These are phyloP conservation scores for Castanea sativa DNA, from an alignment of 306 rosid genomes.

Conservation along the genomic window DNA sequence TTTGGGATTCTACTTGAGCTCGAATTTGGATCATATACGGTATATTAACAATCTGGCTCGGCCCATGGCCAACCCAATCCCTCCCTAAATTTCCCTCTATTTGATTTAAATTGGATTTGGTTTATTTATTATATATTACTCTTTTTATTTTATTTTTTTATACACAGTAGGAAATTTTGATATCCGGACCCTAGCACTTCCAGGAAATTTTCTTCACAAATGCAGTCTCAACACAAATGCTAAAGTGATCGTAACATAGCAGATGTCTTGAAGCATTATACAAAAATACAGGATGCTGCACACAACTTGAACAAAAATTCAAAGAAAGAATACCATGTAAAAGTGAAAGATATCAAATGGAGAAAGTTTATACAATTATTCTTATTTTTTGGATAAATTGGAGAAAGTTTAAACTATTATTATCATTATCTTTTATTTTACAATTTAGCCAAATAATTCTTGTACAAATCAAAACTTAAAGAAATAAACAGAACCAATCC, in stretches of 20 bases:
- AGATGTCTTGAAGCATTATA: not conserved
- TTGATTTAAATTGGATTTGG: no score
- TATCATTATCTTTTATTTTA: not conserved
- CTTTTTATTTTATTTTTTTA: no score
- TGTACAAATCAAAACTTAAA: slow-evolving; percentile 10
- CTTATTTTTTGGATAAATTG: not conserved
- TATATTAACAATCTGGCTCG: no score
- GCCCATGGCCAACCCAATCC: no score
- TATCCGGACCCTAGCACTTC: no score
- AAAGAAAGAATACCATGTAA: not conserved
- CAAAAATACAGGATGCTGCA: not conserved
- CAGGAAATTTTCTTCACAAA: no score
- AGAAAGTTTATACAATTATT: not conserved
- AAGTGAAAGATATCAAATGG: not conserved
- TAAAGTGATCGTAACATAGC: not conserved
- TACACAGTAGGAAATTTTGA: no score
- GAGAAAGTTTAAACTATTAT: not conserved
- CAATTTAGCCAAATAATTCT: slow-evolving; percentile 27
- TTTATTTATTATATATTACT: no score
- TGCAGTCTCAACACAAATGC: no score
- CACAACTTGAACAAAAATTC: not conserved
- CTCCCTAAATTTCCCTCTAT: no score
- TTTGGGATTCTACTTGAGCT: no score
- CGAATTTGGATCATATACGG: no score
- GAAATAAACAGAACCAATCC: not conserved